Evolutionary conservation across 2,329 filamentous ascomycete species (phyloP), one percentile per base, ranked within the genome.

Genomic region (Alternaria dauci): DNA sequence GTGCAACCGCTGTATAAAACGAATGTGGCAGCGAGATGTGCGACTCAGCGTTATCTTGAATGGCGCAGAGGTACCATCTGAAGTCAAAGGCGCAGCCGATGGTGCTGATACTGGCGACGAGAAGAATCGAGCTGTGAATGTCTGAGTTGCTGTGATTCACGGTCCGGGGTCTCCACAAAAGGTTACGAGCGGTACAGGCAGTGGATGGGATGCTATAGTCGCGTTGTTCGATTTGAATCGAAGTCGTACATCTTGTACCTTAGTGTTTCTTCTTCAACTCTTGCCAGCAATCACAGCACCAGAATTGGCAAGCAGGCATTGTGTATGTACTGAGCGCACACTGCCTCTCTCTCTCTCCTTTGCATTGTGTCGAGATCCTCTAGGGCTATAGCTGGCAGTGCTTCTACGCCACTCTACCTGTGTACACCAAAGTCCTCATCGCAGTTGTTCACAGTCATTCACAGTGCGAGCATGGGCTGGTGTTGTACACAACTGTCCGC

Each of bases 1-100:
- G n/a, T 59, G 56, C 36, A 9, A n/a, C 14, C 16, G 8, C 34
- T 59, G 50, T 16, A 23, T 58, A 5, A 20, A 42, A 18, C 32
- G 18, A 5, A 30, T n/a, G 16, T 42, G 25, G 16, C 36, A 39
- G 36, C n/a, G 36, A 12, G 26, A 42, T 11, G 36, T n/a, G 7
- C 11, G 36, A 39, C 36, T 41, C 11, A 5, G 12, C 36, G 50
- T 12, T 28, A 52, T 43, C 18, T 25, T 36, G 46, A n/a, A 34
- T 18, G 30, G 30, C 23, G 30, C 30, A 1, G 46, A 36, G 25
- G 30, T 36, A 25, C 14, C 18, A 8, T 48, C 30, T 12, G 25
- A 36, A 48, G 14, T 48, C 14, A 36, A 34, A 18, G 30, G 30
- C 14, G 30, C 9, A 23, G 46, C 11, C 4, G 20, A 20, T n/a